Evolutionary conservation across 2,329 filamentous ascomycete species (phyloP).

Genomic region (Ilyonectria sp.): DNA sequence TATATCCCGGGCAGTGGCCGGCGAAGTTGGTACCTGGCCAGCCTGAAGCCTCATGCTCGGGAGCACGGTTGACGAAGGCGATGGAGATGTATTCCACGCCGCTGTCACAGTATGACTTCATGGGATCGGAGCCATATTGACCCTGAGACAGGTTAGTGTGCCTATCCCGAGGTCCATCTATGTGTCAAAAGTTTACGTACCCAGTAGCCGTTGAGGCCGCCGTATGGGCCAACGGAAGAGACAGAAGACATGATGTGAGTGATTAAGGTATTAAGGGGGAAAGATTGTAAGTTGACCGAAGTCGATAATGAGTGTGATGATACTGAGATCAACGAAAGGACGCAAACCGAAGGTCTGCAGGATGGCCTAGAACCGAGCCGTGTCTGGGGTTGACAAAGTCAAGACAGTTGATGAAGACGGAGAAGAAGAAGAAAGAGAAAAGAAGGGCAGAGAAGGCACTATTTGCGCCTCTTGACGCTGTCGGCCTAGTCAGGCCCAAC

Average conservation of each 20-base stretch:
- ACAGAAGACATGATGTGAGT: constrained; percentile 40
- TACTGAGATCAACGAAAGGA: constrained; percentile 56
- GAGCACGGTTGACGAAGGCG: constrained; percentile 56
- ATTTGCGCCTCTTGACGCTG: constrained; percentile 18
- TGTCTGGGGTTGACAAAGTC: constrained; percentile 47
- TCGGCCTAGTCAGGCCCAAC: constrained; percentile 17
- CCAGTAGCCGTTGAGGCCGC: constrained; percentile 59
- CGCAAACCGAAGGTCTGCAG: constrained; percentile 57
- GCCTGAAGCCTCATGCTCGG: constrained; percentile 53
- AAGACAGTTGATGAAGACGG: constrained; percentile 41
- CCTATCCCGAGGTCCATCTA: constrained; percentile 12
- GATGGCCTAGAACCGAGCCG: constrained; percentile 49
- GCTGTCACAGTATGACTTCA: constrained; percentile 55
- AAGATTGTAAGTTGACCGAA: constrained; percentile 55
- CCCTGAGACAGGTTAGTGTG: constrained; percentile 47
- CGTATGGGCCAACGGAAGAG: constrained; percentile 45
- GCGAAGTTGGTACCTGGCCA: constrained; percentile 60
- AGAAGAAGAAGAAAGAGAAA: constrained; percentile 53
- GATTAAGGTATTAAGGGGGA: constrained; percentile 40
- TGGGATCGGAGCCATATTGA: constrained; percentile 52
- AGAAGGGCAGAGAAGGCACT: constrained; percentile 38
- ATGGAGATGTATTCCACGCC: constrained; percentile 57
- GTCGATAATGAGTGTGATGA: constrained; percentile 53
- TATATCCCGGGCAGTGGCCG: constrained; percentile 54
- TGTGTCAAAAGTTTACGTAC: constrained; percentile 40